Evolutionary conservation across 768 basidiomycete species (phyloP), one percentile per base, ranked within the genome.

Genomic region (Cantharellus anzutake): DNA sequence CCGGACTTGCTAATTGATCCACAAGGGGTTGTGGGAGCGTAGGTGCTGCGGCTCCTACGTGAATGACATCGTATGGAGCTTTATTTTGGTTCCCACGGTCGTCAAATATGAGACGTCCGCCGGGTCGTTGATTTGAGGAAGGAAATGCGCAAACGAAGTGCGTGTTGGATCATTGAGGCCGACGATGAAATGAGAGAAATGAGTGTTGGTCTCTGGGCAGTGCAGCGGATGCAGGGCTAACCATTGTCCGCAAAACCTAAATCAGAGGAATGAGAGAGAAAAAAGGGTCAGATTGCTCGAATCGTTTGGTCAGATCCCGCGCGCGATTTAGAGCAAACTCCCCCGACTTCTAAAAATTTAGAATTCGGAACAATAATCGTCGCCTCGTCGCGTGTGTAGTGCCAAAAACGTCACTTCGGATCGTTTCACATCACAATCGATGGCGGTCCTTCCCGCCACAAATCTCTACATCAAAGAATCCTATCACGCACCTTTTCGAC

Each of bases 31-130:
- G 69, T 0, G 93, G 92, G 11, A 91, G 70, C 0, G 66, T 74
- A 0, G 87, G 84, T 0, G 93, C 82, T 0, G 94, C 93, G 0
- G 94, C 94, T 2, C 94, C 94, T 42, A 97, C 93, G 64, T 98
- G 93, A 56, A 97, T 96, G 0, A 80, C 83, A 62, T 89, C 78
- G 67, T 82, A 90, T 0, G 84, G 85, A 4, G 68, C 71, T 67
- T 5, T 59, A 64, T 2, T 75, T 82, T 80, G 61, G 52, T 7
- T 16, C 34, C 16, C 38, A 59, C n/a, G 16, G 51, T 34, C n/a
- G 35, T 2, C 0, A 41, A 29, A 29, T 48, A 29, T 48, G 44
- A 11, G 11, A 48, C 44, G 11, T 48, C 11, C 44, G 29, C 29
- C 11, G 11, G 11, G 29, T 11, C 37, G 16, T 7, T 38, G 29